Evolutionary conservation across 257 asterid species (phyloP), one percentile per base, ranked within the genome.

Genomic region (Eustoma russellianum): DNA sequence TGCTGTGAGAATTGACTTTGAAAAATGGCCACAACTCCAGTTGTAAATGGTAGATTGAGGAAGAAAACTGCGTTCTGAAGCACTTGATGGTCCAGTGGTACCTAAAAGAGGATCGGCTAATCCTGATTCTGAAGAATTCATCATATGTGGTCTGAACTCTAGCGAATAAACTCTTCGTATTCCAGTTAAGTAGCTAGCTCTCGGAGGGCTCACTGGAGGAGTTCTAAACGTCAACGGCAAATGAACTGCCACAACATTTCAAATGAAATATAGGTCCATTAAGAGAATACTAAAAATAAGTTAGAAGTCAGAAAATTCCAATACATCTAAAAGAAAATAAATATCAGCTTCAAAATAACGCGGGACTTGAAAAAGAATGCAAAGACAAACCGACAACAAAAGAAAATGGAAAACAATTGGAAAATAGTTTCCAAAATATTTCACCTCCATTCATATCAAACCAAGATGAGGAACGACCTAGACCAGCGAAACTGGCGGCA

Each of bases 121-220:
- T 48, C 99, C 99, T 0, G 99, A 80, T 71, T 92, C 97, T n/a
- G 94, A 85, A 70, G 93, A 81, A 70, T 64, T 86, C 76, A 88
- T 74, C 60, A 85, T 57, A 72, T 85, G 93, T 18, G 99, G 99
- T 72, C 99, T 76, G 64, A 92, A 92, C 65, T 92, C 99, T 66
- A 92, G 77, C 57, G 99, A 92, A 73, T 77, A 88, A 41, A 92
- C 99, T 76, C 99, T 92, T 58, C 99, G 81, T 65, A 92, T 79
- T 65, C 94, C 93, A 46, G 93, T 80, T 81, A 85, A 56, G 76
- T 83, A 85, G 70, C 88, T 92, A 51, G 99, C 81, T 53, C 94
- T 80, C 40, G 97, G 99, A 53, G 99, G 99, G 75, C 99, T 92
- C 65, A 92, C 97, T 43, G 99, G 99, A 70, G 99, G 99, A 1